Evolutionary conservation across 2,329 filamentous ascomycete species (phyloP).

Genomic region (Camillea tinctor): DNA sequence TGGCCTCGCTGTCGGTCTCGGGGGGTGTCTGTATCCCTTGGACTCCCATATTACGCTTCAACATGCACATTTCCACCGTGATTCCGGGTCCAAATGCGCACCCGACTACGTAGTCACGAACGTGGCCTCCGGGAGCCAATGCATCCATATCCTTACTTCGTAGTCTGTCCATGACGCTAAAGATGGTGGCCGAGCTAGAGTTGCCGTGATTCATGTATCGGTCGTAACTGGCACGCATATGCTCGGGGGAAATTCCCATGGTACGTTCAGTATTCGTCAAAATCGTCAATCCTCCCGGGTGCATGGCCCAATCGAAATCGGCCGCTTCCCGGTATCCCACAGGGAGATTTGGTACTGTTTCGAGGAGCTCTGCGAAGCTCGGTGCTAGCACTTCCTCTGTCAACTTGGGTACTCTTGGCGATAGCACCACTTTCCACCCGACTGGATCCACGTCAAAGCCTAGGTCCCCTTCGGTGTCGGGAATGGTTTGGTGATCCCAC

Average conservation of each 20-base stretch:
- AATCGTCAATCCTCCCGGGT: slow-evolving; percentile 68
- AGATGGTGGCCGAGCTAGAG: slow-evolving; percentile 66
- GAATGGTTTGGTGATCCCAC: slow-evolving; percentile 63
- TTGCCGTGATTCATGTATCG: slow-evolving; percentile 69
- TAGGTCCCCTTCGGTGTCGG: slow-evolving; percentile 60
- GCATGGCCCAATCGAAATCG: slow-evolving; percentile 72
- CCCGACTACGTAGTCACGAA: slow-evolving; percentile 59
- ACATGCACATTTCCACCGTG: slow-evolving; percentile 65
- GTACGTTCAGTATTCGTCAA: slow-evolving; percentile 60
- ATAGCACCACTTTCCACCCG: slow-evolving; percentile 67
- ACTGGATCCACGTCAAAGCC: slow-evolving; percentile 64
- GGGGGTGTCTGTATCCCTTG: slow-evolving; percentile 48
- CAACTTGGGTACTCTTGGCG: slow-evolving; percentile 59
- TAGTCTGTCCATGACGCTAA: slow-evolving; percentile 64
- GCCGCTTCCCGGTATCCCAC: slow-evolving; percentile 43
- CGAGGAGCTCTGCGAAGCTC: slow-evolving; percentile 54
- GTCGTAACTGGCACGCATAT: slow-evolving; percentile 68
- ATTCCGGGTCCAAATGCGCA: slow-evolving; percentile 72
- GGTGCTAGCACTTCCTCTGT: slow-evolving; percentile 50
- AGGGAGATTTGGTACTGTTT: slow-evolving; percentile 46
- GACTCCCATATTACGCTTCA: slow-evolving; percentile 48
- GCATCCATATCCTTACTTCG: slow-evolving; percentile 60
- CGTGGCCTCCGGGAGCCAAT: slow-evolving; percentile 47
- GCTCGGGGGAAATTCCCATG: slow-evolving; percentile 58
- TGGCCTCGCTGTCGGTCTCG: slow-evolving; percentile 52